Base-by-base conservation (phyloP, 192 early-diverging fungal genomes). In the Umbelopsis sp. region DNA sequence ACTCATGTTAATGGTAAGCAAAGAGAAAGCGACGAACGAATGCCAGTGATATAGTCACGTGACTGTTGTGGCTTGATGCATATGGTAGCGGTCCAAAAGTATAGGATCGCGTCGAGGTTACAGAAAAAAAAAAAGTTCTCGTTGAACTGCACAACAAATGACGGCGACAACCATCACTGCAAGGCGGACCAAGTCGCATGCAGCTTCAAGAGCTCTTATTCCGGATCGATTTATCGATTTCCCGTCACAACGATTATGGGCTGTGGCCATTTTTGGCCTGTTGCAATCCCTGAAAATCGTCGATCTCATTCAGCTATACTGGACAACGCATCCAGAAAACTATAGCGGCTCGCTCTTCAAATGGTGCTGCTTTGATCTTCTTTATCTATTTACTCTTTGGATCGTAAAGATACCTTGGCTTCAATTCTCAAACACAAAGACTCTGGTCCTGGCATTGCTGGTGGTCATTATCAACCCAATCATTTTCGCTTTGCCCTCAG, bases 401-500 rank as follows among this genome's bases (percentile, higher is more conserved):
- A 74, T 82, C 41, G 72, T 75, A 4, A 62, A 74, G 66, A 83
- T 86, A 36, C 84, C 84, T 11, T 86, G 84, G 84, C 71, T 86
- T 1, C 80, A 86, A 29, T 70, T 86, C 21, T 77, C 78, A 38
- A n/a, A 51, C n/a, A 4, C 78, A 22, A 81, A 77, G 22, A 70
- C 75, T 5, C 43, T 71, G 10, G 20, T 77, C 7, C 31, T 76
- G 5, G 49, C 66, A 16, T 1, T 74, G 4, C n/a, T 71, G 11
- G 12, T 74, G 32, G 24, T 31, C 8, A 6, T 52, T 1, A 2
- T 71, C 11, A 56, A 81, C 29, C 38, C 68, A 20, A 17, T 71
- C 6, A n/a, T 81, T 51, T 81, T 81, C 45, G 71, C 52, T 11
- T 14, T 56, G 1, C 75, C 75, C 44, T 22, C 69, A 11, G 79